phyloP scores from a whole-genome alignment of 2,329 filamentous ascomycete species.

The Penicillium sp. region DNA sequence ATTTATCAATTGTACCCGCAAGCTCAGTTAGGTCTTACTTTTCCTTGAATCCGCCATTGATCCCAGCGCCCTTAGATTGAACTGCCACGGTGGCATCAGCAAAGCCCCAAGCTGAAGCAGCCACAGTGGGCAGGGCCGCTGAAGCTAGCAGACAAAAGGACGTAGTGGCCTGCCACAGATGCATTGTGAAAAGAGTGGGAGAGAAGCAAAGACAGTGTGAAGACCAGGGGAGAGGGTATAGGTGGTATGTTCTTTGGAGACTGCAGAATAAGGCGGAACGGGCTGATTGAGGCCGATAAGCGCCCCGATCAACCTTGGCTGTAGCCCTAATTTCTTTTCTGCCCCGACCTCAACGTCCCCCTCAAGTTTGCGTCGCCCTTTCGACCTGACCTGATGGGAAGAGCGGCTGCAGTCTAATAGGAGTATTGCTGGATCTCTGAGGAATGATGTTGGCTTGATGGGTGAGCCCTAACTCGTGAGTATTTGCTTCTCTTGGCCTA shows the following conservation, averaged over 20 bases:
- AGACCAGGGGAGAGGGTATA: conserved; percentile 15
- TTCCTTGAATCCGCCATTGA: conserved; percentile 58
- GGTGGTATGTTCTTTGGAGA: conserved; percentile 18
- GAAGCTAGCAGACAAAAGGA: conserved; percentile 44
- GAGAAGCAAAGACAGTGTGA: conserved; percentile 3
- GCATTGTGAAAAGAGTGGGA: conserved; percentile 36
- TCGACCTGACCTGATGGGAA: background rate
- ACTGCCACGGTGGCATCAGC: conserved; percentile 66
- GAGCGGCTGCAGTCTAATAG: background rate
- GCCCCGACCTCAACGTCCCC: conserved; percentile 23
- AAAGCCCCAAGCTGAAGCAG: conserved; percentile 63
- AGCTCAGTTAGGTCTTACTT: conserved; percentile 47
- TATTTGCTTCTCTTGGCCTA: conserved; percentile 6
- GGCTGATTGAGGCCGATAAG: conserved; percentile 28
- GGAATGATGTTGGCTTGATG: background rate
- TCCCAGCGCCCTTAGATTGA: conserved; percentile 62
- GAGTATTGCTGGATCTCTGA: background rate
- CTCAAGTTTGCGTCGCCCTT: conserved; percentile 4
- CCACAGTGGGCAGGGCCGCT: conserved; percentile 42
- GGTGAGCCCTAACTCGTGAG: conserved; percentile 13
- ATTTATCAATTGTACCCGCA: background rate
- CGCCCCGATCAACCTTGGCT: conserved; percentile 33
- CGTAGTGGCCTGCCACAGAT: conserved; percentile 41
- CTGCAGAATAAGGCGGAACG: conserved; percentile 32
- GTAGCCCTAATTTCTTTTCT: conserved; percentile 46